These are phyloP conservation scores for Rhizoctonia solani DNA, from an alignment of 1,284 basidiomycete genomes.

Conservation along the genomic window DNA sequence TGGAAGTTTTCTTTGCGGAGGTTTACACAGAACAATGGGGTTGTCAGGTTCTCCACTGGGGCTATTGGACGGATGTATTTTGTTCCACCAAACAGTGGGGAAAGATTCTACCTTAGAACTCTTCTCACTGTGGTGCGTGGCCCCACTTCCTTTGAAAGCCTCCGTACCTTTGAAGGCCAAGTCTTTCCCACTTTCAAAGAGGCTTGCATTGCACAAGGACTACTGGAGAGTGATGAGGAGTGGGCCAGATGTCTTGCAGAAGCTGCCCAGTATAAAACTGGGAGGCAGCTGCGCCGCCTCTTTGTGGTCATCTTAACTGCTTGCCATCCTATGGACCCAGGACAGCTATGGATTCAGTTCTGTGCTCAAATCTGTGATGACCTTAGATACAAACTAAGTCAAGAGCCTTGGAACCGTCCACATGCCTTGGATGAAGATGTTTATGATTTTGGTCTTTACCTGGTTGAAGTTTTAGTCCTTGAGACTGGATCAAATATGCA, in stretches of 20 bases:
- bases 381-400: constrained; percentile 36
- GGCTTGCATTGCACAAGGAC: constrained; percentile 50
- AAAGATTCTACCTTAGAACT: constrained; percentile 49
- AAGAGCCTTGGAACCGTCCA: constrained; percentile 36
- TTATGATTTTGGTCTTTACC: constrained; percentile 51
- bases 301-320: constrained; percentile 51
- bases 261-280: constrained; percentile 51
- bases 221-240: constrained; percentile 54
- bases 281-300: constrained; percentile 47
- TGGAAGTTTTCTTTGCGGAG: constrained; percentile 42
- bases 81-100: constrained; percentile 45
- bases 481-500: constrained; percentile 41
- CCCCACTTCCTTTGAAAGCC: constrained; percentile 47
- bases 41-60: constrained; percentile 44
- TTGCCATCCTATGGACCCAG: constrained; percentile 46
- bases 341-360: constrained; percentile 48
- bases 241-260: constrained; percentile 51
- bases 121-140: constrained; percentile 49
- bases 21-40: constrained; percentile 37
- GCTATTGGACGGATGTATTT: constrained; percentile 52
- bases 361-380: constrained; percentile 49
- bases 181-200: constrained; percentile 44
- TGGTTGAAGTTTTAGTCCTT: constrained; percentile 45
- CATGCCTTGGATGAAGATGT: constrained; percentile 45
- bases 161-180: constrained; percentile 44